A percentile compares a stretch with the other conserved stretches of the same genome.
These are phyloP conservation scores for Sporothrix mexicana DNA, from an alignment of 2,329 filamentous ascomycete species.

Conservation along the genomic window DNA sequence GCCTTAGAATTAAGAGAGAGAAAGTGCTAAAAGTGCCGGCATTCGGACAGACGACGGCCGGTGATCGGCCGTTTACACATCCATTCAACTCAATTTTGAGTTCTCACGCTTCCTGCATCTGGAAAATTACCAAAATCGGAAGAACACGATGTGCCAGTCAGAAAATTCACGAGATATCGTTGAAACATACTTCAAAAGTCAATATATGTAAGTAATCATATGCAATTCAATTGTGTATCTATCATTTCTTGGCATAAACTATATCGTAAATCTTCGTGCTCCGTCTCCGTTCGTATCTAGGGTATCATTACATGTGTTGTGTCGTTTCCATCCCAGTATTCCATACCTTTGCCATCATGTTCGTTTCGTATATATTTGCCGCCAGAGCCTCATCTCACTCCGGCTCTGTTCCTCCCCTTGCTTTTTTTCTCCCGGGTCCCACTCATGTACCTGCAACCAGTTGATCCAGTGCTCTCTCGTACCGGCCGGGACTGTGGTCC, in stretches of 20 bases:
- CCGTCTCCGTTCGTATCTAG: background rate
- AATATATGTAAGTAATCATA: no score
- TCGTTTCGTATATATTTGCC: background rate
- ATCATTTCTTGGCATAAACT: no score
- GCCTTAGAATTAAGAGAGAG: background rate
- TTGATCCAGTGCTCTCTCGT: slow-evolving; percentile 71
- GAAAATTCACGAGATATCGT: no score
- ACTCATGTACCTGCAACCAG: slow-evolving; percentile 46
- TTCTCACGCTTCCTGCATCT: background rate
- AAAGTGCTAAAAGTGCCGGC: background rate
- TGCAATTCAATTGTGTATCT: no score
- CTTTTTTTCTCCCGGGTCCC: no score
- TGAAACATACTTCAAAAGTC: no score
- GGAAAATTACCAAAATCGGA: background rate
- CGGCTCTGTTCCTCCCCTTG: background rate
- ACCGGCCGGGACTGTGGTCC: slow-evolving; percentile 76
- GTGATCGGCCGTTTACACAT: background rate
- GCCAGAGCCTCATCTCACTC: background rate
- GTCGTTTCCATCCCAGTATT: background rate
- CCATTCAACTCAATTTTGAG: background rate
- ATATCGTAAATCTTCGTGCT: background rate
- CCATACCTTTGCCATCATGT: background rate
- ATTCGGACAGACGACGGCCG: background rate
- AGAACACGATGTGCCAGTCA: background rate
- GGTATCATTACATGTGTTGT: slow-evolving; percentile 19